A percentile compares a stretch with the other conserved stretches of the same genome.
Conservation (phyloP, 2,329 filamentous ascomycete genomes). For the Colletotrichum godetiae region DNA sequence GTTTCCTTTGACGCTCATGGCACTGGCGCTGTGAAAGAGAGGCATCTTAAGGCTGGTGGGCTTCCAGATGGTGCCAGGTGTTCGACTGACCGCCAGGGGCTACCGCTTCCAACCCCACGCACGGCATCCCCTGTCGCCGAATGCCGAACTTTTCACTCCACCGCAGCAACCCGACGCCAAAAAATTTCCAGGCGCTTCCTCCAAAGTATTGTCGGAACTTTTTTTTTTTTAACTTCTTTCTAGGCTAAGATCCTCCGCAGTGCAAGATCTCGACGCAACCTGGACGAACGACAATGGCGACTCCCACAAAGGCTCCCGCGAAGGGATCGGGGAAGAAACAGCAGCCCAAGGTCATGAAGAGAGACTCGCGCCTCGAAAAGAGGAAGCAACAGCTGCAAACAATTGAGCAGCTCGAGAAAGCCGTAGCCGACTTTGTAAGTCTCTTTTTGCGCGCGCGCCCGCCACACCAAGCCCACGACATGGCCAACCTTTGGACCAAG, state of each 20-base stretch:
- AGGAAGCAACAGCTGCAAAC: conserved; percentile 54
- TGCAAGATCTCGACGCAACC: background rate
- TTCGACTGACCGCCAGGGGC: fast-evolving
- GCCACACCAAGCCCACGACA: background rate
- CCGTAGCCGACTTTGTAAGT: conserved; percentile 54
- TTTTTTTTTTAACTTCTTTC: background rate
- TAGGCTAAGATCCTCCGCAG: background rate
- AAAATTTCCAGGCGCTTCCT: conserved; percentile 29
- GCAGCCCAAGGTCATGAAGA: conserved; percentile 49
- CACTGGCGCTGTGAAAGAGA: too few species aligned
- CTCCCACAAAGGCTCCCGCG: conserved; percentile 38
- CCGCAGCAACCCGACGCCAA: conserved; percentile 7
- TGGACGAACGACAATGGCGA: conserved; percentile 26
- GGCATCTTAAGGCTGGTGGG: too few species aligned
- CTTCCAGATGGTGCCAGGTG: background rate
- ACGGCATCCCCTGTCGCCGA: conserved; percentile 30
- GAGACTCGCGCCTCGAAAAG: conserved; percentile 37
- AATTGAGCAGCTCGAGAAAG: conserved; percentile 51
- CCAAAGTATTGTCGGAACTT: background rate
- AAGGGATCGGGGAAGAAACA: conserved; percentile 39
- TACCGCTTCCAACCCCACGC: background rate
- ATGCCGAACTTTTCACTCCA: conserved; percentile 32
- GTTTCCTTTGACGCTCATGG: background rate
- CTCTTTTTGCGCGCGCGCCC: conserved; percentile 14
- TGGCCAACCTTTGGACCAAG: background rate